These are phyloP conservation scores for Pseudisothecium myosuroides DNA, from an alignment of 225 moss, liverwort and hornwort species.

Conservation along the genomic window DNA sequence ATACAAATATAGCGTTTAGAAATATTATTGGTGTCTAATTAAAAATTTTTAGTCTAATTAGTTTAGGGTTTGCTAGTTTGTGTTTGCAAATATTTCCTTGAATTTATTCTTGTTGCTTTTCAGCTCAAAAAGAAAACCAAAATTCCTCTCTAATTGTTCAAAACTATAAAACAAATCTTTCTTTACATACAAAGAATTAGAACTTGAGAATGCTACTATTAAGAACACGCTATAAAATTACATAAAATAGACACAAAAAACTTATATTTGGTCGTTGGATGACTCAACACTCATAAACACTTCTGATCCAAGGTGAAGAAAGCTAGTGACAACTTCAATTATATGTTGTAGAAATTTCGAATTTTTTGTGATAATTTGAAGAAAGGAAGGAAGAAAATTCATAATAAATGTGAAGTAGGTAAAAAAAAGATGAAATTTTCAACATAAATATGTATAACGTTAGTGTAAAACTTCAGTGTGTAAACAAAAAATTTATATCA, in stretches of 20 bases:
- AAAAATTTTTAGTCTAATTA: too few species aligned
- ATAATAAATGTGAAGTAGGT: not conserved
- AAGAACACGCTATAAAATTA: not conserved
- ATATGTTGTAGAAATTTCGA: not conserved
- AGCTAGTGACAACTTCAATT: not conserved
- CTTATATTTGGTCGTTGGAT: not conserved
- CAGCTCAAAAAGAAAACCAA: not conserved
- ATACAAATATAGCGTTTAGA: too few species aligned
- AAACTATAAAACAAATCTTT: not conserved
- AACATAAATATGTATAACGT: not conserved
- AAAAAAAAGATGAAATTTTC: too few species aligned
- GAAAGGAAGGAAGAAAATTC: not conserved
- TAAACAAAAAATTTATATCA: not conserved
- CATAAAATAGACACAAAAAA: not conserved
- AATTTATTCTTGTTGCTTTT: not conserved
- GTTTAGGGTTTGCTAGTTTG: too few species aligned
- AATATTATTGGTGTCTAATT: too few species aligned
- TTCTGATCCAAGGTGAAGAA: not conserved
- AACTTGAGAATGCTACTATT: too few species aligned
- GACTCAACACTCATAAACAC: not conserved
- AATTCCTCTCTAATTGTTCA: accelerated
- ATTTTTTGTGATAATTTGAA: not conserved
- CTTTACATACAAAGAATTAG: not conserved
- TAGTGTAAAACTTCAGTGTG: not conserved
- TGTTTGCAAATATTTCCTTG: too few species aligned